Conservation (phyloP, 1,284 basidiomycete species). For the Sparassis latifolia region DNA sequence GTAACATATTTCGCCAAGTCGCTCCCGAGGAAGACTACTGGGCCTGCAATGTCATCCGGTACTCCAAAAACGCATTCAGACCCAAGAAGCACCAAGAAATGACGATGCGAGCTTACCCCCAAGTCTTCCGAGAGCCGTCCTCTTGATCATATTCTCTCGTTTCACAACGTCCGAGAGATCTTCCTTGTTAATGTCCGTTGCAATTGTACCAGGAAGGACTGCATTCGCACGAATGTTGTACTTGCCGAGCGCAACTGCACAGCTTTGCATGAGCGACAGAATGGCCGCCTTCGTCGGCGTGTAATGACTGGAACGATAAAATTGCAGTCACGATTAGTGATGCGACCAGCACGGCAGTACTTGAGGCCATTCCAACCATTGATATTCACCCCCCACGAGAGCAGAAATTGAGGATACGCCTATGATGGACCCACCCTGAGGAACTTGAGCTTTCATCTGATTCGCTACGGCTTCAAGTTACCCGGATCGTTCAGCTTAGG, state of each 20-base stretch:
- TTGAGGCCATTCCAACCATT: conserved; percentile 37
- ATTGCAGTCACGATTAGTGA: neutral
- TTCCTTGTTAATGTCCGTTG: conserved; percentile 74
- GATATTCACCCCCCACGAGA: conserved; percentile 70
- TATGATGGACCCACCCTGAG: conserved; percentile 71
- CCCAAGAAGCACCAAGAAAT: neutral
- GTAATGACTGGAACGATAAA: conserved; percentile 47
- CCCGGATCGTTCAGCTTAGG: neutral
- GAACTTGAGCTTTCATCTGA: conserved; percentile 67
- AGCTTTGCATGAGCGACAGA: conserved; percentile 79
- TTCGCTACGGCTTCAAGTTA: conserved; percentile 57
- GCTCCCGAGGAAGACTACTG: conserved; percentile 70
- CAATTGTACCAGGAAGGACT: conserved; percentile 67
- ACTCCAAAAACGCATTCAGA: conserved; percentile 25
- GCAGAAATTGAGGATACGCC: conserved; percentile 76
- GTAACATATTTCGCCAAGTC: conserved; percentile 74
- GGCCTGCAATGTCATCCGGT: conserved; percentile 73
- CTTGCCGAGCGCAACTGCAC: conserved; percentile 71
- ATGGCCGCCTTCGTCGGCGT: conserved; percentile 81
- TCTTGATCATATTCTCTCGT: conserved; percentile 57
- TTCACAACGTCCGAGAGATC: conserved; percentile 62
- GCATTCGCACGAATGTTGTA: conserved; percentile 72
- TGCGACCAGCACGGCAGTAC: neutral
- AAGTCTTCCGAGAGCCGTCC: conserved; percentile 65
- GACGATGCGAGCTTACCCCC: conserved; percentile 38